Conservation (phyloP, 2,329 filamentous ascomycete species). For the Allantophomopsis cytisporea region DNA sequence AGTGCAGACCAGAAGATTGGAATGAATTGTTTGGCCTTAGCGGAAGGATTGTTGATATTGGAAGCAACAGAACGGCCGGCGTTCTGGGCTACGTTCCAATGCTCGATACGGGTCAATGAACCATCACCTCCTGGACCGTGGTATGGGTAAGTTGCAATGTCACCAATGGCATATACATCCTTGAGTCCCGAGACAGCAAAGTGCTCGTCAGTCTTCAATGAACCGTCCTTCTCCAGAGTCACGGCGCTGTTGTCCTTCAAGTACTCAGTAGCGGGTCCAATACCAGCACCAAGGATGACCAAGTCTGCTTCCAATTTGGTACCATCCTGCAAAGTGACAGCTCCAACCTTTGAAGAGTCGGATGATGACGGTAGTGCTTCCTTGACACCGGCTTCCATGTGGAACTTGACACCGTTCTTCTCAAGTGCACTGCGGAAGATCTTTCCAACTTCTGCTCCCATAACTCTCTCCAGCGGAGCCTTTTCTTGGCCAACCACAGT, state of each 20-base stretch:
- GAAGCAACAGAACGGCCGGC: constrained; percentile 67
- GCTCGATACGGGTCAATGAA: constrained; percentile 70
- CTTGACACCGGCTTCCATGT: constrained; percentile 68
- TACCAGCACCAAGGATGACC: constrained; percentile 83
- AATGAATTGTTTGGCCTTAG: constrained; percentile 60
- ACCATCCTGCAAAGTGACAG: constrained; percentile 74
- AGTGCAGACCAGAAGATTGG: constrained; percentile 96
- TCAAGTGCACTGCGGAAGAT: constrained; percentile 72
- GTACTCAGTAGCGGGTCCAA: constrained; percentile 74
- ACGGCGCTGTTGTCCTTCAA: constrained; percentile 59
- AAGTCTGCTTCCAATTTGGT: constrained; percentile 75
- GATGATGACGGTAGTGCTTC: constrained; percentile 62
- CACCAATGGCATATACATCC: constrained; percentile 85
- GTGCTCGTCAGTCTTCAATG: constrained; percentile 64
- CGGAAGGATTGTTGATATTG: constrained; percentile 55
- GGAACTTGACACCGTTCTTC: constrained; percentile 79
- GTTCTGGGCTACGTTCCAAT: constrained; percentile 98
- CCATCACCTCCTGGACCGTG: constrained; percentile 74
- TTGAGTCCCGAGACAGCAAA: constrained; percentile 65
- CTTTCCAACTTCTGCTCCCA: constrained; percentile 68
- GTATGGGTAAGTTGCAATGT: constrained; percentile 93
- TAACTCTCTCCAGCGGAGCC: constrained; percentile 71
- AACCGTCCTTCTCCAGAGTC: constrained; percentile 71
- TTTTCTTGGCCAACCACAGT: constrained; percentile 82
- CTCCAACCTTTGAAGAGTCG: constrained; percentile 61